Conservation (phyloP, 768 basidiomycete genomes). For the Cubamyces sp. region DNA sequence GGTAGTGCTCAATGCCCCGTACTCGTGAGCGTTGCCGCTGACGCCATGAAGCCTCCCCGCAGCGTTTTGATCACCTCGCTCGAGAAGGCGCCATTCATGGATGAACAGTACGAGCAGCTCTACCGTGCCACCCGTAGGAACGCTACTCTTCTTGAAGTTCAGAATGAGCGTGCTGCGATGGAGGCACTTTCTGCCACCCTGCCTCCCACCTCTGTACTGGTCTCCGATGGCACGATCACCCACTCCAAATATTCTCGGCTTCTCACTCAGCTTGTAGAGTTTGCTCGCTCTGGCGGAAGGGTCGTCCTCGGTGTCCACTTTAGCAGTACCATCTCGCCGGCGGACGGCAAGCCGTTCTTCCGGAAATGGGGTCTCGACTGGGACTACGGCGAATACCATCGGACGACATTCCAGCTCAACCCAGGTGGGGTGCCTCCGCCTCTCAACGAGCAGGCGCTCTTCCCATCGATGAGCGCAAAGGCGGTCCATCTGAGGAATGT, state of each 20-base stretch:
- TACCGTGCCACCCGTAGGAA: not conserved
- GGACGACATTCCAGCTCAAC: slow-evolving; percentile 42
- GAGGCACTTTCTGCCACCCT: not conserved
- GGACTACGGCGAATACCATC: slow-evolving; percentile 44
- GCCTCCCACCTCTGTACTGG: slow-evolving; percentile 35
- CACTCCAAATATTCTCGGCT: slow-evolving; percentile 29
- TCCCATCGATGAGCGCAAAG: slow-evolving; percentile 41
- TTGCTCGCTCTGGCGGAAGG: slow-evolving; percentile 41
- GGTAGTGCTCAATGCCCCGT: no score
- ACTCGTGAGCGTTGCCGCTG: no score
- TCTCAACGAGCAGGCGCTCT: slow-evolving; percentile 3
- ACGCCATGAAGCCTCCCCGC: not conserved
- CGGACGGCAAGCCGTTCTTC: slow-evolving; percentile 26
- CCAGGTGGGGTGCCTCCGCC: slow-evolving; percentile 18
- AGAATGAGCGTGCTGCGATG: not conserved
- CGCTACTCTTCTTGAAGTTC: not conserved
- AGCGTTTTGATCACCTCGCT: not conserved
- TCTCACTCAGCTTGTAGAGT: slow-evolving; percentile 41
- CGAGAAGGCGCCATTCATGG: not conserved
- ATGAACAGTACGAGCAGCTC: not conserved
- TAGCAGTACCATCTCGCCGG: slow-evolving; percentile 33
- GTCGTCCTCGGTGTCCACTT: slow-evolving; percentile 43
- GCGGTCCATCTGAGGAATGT: slow-evolving; percentile 40
- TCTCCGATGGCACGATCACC: slow-evolving; percentile 41
- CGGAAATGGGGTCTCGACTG: slow-evolving; percentile 36